A percentile compares a stretch with the other conserved stretches of the same genome.
These are phyloP conservation scores for Microbotryum lychnidis-dioicae DNA, from an alignment of 1,284 basidiomycete species.

Conservation along the genomic window DNA sequence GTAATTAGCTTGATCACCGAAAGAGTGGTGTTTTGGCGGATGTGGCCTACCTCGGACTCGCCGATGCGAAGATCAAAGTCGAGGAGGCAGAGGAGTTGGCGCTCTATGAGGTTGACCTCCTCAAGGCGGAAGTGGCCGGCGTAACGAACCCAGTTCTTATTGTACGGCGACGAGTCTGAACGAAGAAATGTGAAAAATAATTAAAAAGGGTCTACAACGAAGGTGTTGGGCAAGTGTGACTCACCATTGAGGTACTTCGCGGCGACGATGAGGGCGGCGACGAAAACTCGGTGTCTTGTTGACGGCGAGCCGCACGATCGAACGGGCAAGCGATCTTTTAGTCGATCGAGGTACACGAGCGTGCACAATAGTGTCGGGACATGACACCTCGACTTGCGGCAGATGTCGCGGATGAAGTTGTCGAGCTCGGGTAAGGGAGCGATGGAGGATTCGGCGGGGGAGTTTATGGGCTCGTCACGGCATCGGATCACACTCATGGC, in stretches of 20 bases:
- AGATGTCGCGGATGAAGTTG: conserved; percentile 74
- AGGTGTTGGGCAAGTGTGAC: conserved; percentile 62
- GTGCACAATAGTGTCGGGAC: conserved; percentile 84
- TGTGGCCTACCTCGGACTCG: conserved; percentile 48
- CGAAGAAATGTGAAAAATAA: no score
- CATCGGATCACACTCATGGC: background rate
- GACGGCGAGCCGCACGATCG: conserved; percentile 62
- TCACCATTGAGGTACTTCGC: conserved; percentile 97
- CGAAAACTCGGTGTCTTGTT: conserved; percentile 85
- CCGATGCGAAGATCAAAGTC: conserved; percentile 79
- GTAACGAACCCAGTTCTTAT: conserved; percentile 69
- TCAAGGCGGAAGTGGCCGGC: conserved; percentile 12
- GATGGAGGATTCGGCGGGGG: conserved; percentile 33
- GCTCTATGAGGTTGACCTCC: conserved; percentile 72
- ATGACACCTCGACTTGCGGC: conserved; percentile 65
- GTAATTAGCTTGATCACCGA: background rate
- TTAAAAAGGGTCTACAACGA: no score
- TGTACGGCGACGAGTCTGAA: conserved; percentile 51
- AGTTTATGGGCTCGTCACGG: conserved; percentile 31
- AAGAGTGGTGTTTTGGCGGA: background rate
- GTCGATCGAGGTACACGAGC: conserved; percentile 81
- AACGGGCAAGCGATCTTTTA: conserved; percentile 64
- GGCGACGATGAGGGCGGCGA: conserved; percentile 86
- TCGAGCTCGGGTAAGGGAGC: conserved; percentile 59
- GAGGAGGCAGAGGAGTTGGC: conserved; percentile 75